Percentiles rank a stretch among this genome's conserved stretches.
These are phyloP conservation scores for thale cress (Arabidopsis thaliana) DNA, from an alignment of 345 rosid genomes.

Conservation along the genomic window DNA sequence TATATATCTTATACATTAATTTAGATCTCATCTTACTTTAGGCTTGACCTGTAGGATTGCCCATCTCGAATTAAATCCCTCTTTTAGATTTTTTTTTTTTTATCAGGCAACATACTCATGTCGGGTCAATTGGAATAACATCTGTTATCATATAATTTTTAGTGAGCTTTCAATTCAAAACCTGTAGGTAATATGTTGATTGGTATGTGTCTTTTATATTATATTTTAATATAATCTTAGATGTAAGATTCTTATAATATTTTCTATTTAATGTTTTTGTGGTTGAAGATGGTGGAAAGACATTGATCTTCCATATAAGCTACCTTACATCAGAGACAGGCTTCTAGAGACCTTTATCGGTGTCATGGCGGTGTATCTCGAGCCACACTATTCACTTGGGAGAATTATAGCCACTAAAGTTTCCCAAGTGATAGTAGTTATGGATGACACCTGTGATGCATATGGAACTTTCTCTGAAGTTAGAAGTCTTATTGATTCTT, in stretches of 20 bases:
- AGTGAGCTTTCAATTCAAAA: too few species aligned
- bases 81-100: too few species aligned
- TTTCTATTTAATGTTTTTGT: background rate
- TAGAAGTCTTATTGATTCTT: background rate
- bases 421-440: background rate
- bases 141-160: too few species aligned
- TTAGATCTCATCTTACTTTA: too few species aligned
- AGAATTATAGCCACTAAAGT: background rate
- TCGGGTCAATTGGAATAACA: background rate
- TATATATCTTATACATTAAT: too few species aligned
- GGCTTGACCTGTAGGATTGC: too few species aligned
- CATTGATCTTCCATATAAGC: background rate
- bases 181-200: too few species aligned
- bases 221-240: too few species aligned
- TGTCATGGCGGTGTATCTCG: background rate
- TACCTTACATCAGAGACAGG: background rate
- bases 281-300: slow-evolving; percentile 16
- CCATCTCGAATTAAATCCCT: too few species aligned
- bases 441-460: background rate
- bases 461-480: slow-evolving; percentile 10
- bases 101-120: background rate
- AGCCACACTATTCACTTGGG: background rate
- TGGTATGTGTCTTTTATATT: too few species aligned
- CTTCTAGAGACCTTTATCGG: background rate
- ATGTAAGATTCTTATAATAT: background rate